Conservation (phyloP, 805 yeast species). For the Starmera dryadoides region DNA sequence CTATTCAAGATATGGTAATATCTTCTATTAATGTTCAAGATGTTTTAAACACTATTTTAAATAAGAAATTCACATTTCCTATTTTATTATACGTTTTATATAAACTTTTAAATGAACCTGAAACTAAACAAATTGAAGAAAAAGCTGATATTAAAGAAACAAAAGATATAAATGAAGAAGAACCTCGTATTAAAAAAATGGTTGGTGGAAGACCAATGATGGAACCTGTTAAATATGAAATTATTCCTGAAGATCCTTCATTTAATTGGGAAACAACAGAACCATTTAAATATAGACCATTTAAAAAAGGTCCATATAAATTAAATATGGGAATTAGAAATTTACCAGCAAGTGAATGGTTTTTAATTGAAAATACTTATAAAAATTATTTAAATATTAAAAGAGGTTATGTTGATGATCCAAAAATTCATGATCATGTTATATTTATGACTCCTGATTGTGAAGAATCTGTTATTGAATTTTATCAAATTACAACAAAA, state of each 20-base stretch:
- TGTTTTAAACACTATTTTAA: not conserved
- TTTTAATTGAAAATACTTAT: conserved; percentile 58
- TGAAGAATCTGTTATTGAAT: conserved; percentile 37
- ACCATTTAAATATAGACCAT: conserved; percentile 48
- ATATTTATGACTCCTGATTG: conserved; percentile 26
- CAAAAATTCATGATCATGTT: conserved; percentile 25
- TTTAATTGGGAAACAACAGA: conserved; percentile 36
- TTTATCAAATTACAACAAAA: conserved; percentile 36
- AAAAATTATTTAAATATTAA: conserved; percentile 34
- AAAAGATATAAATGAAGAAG: not conserved
- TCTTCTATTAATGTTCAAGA: not conserved
- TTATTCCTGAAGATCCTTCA: conserved; percentile 25
- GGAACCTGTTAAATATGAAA: conserved; percentile 5
- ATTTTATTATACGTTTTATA: conserved; percentile 9
- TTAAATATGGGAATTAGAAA: conserved; percentile 57
- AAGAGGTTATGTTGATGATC: conserved; percentile 24
- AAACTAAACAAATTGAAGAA: not conserved
- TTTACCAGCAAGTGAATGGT: conserved; percentile 44
- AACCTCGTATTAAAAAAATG: not conserved
- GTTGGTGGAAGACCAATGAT: not conserved
- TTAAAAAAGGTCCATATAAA: conserved; percentile 51
- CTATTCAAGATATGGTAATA: not conserved
- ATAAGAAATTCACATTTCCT: conserved; percentile 19
- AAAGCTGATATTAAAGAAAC: not conserved
- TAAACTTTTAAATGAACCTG: not conserved